phyloP scores from a whole-genome alignment of 495 filamentous ascomycete genomes.

The Xylaria palmicola region DNA sequence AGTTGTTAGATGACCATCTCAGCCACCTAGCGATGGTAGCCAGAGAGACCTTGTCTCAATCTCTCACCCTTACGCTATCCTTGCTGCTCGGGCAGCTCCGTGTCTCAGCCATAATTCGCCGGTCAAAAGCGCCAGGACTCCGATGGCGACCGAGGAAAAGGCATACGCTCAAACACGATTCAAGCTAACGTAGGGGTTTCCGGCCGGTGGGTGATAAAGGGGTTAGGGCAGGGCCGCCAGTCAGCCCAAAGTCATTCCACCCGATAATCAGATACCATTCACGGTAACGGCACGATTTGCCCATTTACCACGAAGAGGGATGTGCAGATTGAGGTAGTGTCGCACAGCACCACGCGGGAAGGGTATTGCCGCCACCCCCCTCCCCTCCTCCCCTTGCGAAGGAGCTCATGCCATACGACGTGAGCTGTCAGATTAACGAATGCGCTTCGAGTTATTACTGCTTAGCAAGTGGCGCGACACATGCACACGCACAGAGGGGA shows the following conservation, averaged over 20 bases:
- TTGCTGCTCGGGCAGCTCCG: slow-evolving; percentile 4
- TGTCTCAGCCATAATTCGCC: slow-evolving; percentile 1
- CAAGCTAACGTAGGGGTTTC: neutral
- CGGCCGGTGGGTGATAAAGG: too few relatives aligned
- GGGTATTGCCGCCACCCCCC: too few relatives aligned
- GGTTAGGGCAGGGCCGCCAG: too few relatives aligned
- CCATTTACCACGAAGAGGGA: neutral
- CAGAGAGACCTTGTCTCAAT: neutral
- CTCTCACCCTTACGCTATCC: neutral
- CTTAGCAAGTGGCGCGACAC: slow-evolving; percentile 22
- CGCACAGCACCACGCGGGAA: slow-evolving; percentile 24
- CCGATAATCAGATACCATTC: neutral
- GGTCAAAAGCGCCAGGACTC: neutral
- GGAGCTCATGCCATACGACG: slow-evolving; percentile 27
- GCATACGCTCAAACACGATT: neutral
- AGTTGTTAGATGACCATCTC: neutral
- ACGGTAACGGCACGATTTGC: neutral
- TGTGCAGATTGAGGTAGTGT: slow-evolving; percentile 1
- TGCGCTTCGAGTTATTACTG: slow-evolving; percentile 24
- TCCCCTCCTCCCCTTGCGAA: too few relatives aligned
- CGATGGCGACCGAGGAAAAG: neutral
- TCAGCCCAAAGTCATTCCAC: neutral
- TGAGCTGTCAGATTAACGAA: slow-evolving; percentile 35
- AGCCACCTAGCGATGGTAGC: neutral
- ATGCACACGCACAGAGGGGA: slow-evolving; percentile 8